Evolutionary conservation across 1,284 basidiomycete genomes (phyloP).

Genomic region (Jaminaea rosea): DNA sequence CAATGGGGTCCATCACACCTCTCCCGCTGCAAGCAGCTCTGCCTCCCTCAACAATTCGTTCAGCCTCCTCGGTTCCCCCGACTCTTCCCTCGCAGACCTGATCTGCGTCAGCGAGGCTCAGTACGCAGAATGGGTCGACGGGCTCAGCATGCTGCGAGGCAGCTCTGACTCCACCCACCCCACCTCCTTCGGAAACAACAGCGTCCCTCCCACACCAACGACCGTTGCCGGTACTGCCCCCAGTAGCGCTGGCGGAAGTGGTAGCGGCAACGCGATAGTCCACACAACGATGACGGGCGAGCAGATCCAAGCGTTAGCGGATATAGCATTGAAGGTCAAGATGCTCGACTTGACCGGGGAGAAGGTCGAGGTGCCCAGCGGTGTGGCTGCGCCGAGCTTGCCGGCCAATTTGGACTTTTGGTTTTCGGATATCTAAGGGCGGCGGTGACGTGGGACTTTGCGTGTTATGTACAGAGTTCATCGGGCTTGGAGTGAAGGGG

Average conservation of each 20-base stretch:
- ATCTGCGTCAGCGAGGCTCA: constrained; percentile 74
- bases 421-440: constrained; percentile 58
- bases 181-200: no score
- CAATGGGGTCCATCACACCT: neutral
- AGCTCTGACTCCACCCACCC: no score
- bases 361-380: constrained; percentile 69
- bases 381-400: constrained; percentile 61
- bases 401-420: constrained; percentile 75
- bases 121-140: constrained; percentile 94
- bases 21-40: neutral
- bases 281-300: constrained; percentile 39
- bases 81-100: constrained; percentile 63
- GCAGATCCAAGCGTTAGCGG: constrained; percentile 57
- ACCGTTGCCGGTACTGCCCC: no score
- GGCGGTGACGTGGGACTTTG: neutral
- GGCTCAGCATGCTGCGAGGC: constrained; percentile 62
- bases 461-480: neutral
- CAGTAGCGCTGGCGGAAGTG: no score
- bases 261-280: constrained; percentile 12
- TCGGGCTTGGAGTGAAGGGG: no score
- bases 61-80: constrained; percentile 26
- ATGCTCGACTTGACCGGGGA: constrained; percentile 54
- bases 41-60: constrained; percentile 9
- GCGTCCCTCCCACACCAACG: no score
- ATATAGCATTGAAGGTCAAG: constrained; percentile 88